phyloP scores from a whole-genome alignment of 768 basidiomycete species.

The Cyclocybe aegerita region DNA sequence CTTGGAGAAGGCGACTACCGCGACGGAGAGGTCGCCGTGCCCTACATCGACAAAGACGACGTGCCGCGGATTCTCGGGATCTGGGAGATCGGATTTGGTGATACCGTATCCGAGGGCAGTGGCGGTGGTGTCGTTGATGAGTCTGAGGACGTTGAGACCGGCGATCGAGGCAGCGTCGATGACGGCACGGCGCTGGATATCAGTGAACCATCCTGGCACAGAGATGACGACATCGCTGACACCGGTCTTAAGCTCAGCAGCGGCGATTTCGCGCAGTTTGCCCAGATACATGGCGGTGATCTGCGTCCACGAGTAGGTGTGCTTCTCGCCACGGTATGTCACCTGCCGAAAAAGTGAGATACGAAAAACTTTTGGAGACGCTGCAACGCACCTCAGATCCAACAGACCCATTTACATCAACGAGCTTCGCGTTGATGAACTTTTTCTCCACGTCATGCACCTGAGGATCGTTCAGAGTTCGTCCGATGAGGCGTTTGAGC shows the following conservation, averaged over 20 bases:
- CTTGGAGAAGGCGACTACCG: conserved; percentile 92
- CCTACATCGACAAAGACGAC: conserved; percentile 96
- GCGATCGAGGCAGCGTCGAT: conserved; percentile 90
- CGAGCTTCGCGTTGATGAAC: conserved; percentile 83
- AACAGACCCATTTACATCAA: conserved; percentile 81
- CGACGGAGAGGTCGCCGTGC: conserved; percentile 85
- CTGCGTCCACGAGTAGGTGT: conserved; percentile 84
- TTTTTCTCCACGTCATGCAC: conserved; percentile 84
- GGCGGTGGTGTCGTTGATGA: conserved; percentile 98
- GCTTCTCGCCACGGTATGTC: conserved; percentile 80
- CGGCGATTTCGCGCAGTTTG: conserved; percentile 86
- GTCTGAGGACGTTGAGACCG: conserved; percentile 85
- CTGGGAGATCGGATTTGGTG: conserved; percentile 96
- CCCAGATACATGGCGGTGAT: conserved; percentile 89
- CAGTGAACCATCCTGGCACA: conserved; percentile 96
- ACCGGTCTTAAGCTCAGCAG: conserved; percentile 79
- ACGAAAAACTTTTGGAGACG: conserved; percentile 1
- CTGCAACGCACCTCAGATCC: conserved; percentile 73
- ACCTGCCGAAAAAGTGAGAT: conserved; percentile 53
- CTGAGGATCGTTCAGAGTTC: conserved; percentile 78
- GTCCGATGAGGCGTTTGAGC: conserved; percentile 87
- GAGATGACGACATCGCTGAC: conserved; percentile 95
- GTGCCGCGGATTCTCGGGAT: conserved; percentile 74
- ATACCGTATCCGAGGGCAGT: conserved; percentile 97
- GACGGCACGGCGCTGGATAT: conserved; percentile 86